Conservation (phyloP, 805 yeast genomes). For the Zygosaccharomyces gambellarensis region DNA sequence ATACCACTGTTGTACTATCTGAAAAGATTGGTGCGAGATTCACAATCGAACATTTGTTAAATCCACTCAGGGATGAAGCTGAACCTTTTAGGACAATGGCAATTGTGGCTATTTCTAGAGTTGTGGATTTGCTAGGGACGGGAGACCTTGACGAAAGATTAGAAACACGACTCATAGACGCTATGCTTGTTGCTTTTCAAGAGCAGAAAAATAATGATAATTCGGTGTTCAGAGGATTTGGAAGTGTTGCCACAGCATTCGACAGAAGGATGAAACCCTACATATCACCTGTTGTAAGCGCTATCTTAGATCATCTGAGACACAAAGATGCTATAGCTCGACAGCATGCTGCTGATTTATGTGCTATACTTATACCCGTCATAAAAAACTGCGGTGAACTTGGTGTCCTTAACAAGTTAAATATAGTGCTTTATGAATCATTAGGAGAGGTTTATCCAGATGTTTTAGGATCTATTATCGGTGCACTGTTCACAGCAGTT, state of each 20-base stretch:
- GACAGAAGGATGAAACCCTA: constrained; percentile 66
- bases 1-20: constrained; percentile 65
- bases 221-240: constrained; percentile 57
- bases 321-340: constrained; percentile 68
- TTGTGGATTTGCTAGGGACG: constrained; percentile 47
- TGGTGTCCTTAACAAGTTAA: constrained; percentile 58
- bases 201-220: constrained; percentile 60
- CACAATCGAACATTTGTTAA: constrained; percentile 53
- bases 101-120: constrained; percentile 59
- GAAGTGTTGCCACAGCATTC: constrained; percentile 55
- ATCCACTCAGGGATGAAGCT: constrained; percentile 70
- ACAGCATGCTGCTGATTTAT: constrained; percentile 78
- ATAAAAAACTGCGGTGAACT: constrained; percentile 61
- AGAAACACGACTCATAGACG: constrained; percentile 71
- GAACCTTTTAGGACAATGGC: constrained; percentile 78
- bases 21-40: constrained; percentile 60
- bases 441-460: constrained; percentile 94
- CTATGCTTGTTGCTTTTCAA: constrained; percentile 73
- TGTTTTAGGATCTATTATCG: constrained; percentile 78
- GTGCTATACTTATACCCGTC: constrained; percentile 60
- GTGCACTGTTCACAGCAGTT: constrained; percentile 63
- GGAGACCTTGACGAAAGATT: constrained; percentile 57
- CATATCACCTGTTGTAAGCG: constrained; percentile 64
- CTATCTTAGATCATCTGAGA: constrained; percentile 65
- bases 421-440: constrained; percentile 78